Evolutionary conservation across 2,329 filamentous ascomycete genomes (phyloP).

Genomic region (Hypoxylon sp.): DNA sequence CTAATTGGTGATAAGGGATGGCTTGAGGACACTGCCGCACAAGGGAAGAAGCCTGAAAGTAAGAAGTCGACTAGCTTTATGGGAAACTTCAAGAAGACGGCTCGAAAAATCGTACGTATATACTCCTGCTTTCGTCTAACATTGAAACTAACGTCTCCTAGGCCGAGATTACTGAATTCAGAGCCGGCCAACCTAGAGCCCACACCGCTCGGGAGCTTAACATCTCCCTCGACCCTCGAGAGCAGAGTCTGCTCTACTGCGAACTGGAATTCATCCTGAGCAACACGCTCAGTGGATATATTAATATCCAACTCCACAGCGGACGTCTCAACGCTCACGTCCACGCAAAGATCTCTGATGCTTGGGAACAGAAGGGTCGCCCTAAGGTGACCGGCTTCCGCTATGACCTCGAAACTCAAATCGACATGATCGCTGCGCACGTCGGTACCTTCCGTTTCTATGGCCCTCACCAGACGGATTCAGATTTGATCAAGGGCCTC

Average conservation of each 20-base stretch:
- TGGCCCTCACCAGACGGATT: conserved; percentile 62
- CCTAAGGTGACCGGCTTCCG: conserved; percentile 70
- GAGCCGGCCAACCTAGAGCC: conserved; percentile 53
- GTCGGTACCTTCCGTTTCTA: conserved; percentile 69
- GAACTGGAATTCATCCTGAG: conserved; percentile 71
- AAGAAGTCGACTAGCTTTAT: conserved; percentile 48
- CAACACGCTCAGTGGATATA: conserved; percentile 66
- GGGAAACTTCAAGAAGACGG: conserved; percentile 60
- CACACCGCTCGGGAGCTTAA: conserved; percentile 56
- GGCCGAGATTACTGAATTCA: conserved; percentile 56
- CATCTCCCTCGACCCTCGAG: conserved; percentile 69
- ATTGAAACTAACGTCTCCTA: conserved; percentile 37
- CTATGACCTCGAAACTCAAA: conserved; percentile 72
- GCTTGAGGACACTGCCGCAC: conserved; percentile 62
- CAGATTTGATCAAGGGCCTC: conserved; percentile 62
- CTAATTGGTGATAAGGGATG: conserved; percentile 71
- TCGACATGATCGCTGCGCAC: conserved; percentile 68
- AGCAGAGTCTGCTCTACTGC: conserved; percentile 72
- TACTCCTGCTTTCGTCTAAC: background rate
- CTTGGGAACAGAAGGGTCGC: conserved; percentile 67
- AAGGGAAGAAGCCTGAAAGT: conserved; percentile 39
- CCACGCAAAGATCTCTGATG: conserved; percentile 66
- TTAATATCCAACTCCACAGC: conserved; percentile 67
- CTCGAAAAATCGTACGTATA: conserved; percentile 66
- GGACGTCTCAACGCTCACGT: conserved; percentile 68